Evolutionary conservation across 306 rosid species (phyloP), one percentile per base, ranked within the genome.

Genomic region (Lathyrus sativus): DNA sequence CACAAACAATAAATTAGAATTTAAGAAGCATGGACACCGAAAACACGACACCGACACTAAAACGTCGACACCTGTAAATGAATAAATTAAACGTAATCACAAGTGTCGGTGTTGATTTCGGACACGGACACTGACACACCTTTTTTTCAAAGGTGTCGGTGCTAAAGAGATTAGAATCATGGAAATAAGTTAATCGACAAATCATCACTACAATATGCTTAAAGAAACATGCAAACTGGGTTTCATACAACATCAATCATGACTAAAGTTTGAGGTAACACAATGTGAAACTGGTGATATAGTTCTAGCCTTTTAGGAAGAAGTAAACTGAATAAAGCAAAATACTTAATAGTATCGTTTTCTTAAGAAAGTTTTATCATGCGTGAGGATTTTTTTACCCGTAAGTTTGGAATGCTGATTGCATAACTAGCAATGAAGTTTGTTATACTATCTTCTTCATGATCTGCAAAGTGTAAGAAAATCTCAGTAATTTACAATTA

Each of bases 351-450:
- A 33, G 43, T 57, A 78, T 76, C 67, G 22, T 53, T 61, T 74
- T 69, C 70, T 71, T 41, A 66, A 60, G 78, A 72, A 79, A 72
- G 70, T 74, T 79, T 84, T 83, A 77, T 60, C 65, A 85, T 67
- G 79, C 78, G 68, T 70, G 79, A 77, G 77, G 79, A 81, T 74
- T 71, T 83, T 76, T 95, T 83, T 89, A 92, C 98, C 86, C 13
- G 78, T 80, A 90, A 77, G 71, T 88, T 82, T 80, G 96, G 98
- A 80, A 86, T 80, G 88, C 87, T 81, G 69, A 77, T 78, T 71
- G 75, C 88, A 79, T 85, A 86, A 82, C 72, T 67, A 71, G 70
- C 74, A 76, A 92, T 85, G 77, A 92, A 86, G 75, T 74, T 67
- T 69, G 98, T 57, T 62, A 82, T 61, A 54, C 79, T 72, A 64